Evolutionary conservation across 345 rosid species (phyloP).

Genomic region (Rhizophora apiculata): DNA sequence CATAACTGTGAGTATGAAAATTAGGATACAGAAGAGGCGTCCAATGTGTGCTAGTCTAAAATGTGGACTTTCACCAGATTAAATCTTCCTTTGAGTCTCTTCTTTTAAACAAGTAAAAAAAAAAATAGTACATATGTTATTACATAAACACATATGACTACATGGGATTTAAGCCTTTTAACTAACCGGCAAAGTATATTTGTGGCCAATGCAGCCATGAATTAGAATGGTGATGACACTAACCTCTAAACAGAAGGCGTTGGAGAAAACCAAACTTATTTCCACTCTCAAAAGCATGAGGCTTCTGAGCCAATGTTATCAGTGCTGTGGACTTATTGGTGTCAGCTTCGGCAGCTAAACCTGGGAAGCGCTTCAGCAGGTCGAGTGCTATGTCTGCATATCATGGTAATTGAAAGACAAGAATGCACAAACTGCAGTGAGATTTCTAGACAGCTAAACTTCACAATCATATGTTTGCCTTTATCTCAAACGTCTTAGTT

Average conservation of each 20-base stretch:
- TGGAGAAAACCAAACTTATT: neutral
- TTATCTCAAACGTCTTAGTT: too few species aligned
- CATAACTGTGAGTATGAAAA: too few species aligned
- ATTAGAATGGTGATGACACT: neutral
- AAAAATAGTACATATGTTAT: neutral
- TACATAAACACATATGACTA: too few species aligned
- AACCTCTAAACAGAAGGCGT: neutral
- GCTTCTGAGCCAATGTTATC: neutral
- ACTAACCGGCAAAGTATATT: too few species aligned
- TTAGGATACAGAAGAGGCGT: too few species aligned
- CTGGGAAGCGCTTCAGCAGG: neutral
- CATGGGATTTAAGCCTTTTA: too few species aligned
- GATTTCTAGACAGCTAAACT: too few species aligned
- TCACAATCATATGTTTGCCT: too few species aligned
- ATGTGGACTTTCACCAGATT: neutral
- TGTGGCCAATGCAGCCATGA: too few species aligned
- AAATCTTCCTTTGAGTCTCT: neutral
- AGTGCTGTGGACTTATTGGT: neutral
- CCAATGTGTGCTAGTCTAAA: neutral
- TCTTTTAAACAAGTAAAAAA: neutral
- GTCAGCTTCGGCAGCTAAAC: neutral
- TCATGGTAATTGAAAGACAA: too few species aligned
- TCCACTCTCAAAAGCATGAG: neutral
- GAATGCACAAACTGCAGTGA: too few species aligned
- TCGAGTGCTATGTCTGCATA: neutral